phyloP scores from a whole-genome alignment of 1,284 basidiomycete species.

The Austroboletus niveus region DNA sequence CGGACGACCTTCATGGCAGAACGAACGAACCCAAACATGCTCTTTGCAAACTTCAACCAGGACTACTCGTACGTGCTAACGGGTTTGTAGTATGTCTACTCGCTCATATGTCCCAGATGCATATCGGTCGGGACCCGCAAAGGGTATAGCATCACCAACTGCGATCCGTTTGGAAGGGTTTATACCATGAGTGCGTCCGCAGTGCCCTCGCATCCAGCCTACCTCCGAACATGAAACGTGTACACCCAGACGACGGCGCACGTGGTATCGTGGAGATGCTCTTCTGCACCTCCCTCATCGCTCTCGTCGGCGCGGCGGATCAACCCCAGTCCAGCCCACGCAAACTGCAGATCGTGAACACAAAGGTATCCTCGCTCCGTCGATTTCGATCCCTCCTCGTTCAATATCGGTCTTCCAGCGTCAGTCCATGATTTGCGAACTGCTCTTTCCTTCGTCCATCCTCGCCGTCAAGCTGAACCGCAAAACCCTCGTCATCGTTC shows the following conservation, averaged over 20 bases:
- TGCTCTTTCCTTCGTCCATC: constrained; percentile 95
- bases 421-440: constrained; percentile 98
- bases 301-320: constrained; percentile 93
- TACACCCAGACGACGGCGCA: constrained; percentile 76
- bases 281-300: constrained; percentile 97
- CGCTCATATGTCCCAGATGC: constrained; percentile 54
- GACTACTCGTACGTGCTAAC: constrained; percentile 68
- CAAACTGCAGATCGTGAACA: constrained; percentile 97
- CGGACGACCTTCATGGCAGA: constrained; percentile 29
- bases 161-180: constrained; percentile 95
- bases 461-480: constrained; percentile 96
- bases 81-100: background rate
- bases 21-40: constrained; percentile 49
- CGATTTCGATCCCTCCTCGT: background rate
- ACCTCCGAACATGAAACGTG: background rate
- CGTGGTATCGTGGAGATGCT: constrained; percentile 98
- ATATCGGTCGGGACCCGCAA: constrained; percentile 93
- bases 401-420: constrained; percentile 49
- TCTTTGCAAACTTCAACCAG: constrained; percentile 87
- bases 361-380: constrained; percentile 62
- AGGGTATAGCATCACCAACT: constrained; percentile 97
- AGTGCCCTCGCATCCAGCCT: background rate
- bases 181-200: constrained; percentile 83
- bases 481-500: constrained; percentile 92
- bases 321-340: constrained; percentile 84